These are phyloP conservation scores for Tetrapisispora pingtungensis DNA, from an alignment of 805 yeast species.

Conservation along the genomic window DNA sequence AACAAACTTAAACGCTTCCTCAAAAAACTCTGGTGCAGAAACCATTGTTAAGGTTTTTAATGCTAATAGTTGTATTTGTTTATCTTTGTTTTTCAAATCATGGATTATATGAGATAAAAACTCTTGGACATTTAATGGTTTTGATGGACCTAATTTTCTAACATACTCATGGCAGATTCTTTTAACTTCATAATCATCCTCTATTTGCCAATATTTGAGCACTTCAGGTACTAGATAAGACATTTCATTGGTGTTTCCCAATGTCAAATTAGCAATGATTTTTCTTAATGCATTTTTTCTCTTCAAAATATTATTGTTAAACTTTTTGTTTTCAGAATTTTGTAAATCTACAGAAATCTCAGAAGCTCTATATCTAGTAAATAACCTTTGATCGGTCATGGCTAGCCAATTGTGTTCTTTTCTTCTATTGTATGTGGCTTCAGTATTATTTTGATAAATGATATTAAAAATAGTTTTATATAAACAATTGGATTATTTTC, in stretches of 20 bases:
- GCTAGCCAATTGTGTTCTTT: neutral
- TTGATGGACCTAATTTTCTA: slow-evolving; percentile 46
- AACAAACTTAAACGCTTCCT: slow-evolving; percentile 35
- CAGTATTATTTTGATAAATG: no score
- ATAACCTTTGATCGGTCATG: slow-evolving; percentile 21
- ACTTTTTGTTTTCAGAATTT: slow-evolving; percentile 32
- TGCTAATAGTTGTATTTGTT: slow-evolving; percentile 48
- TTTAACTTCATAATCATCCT: slow-evolving; percentile 59
- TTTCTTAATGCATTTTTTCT: slow-evolving; percentile 50
- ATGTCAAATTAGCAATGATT: slow-evolving; percentile 71
- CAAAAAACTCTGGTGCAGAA: slow-evolving; percentile 41
- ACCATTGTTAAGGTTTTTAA: slow-evolving; percentile 55
- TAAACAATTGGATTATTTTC: no score
- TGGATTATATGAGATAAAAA: slow-evolving; percentile 46
- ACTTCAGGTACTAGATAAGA: slow-evolving; percentile 56
- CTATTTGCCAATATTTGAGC: slow-evolving; percentile 38
- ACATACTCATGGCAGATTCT: slow-evolving; percentile 63
- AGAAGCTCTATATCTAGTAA: slow-evolving; percentile 25
- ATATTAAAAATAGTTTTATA: neutral
- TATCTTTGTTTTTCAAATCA: slow-evolving; percentile 42
- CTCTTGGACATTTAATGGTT: slow-evolving; percentile 44
- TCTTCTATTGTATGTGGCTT: neutral
- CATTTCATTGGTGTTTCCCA: slow-evolving; percentile 68
- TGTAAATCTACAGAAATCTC: slow-evolving; percentile 29
- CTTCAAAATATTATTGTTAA: slow-evolving; percentile 28